These are phyloP conservation scores for Pelargonium citronellum DNA, from an alignment of 441 rosid genomes.

Conservation along the genomic window DNA sequence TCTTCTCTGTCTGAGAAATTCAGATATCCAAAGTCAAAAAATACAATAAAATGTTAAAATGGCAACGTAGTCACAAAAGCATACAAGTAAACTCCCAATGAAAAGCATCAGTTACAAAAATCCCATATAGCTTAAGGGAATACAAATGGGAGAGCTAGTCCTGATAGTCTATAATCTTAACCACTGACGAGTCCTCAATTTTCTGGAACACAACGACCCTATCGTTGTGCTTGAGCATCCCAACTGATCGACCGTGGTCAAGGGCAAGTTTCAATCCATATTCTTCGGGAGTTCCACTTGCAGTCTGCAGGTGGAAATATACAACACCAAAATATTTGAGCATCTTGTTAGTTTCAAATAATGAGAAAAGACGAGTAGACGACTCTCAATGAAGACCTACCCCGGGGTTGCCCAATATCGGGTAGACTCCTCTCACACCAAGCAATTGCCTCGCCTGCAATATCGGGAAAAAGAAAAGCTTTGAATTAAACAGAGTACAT, in stretches of 20 bases:
- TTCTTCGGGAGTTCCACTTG: slow-evolving; percentile 16
- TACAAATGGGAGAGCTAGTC: slow-evolving; percentile 11
- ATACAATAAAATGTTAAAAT: neutral
- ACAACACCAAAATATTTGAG: neutral
- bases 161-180: slow-evolving; percentile 20
- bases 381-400: slow-evolving; percentile 11
- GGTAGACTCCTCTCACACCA: slow-evolving; percentile 28
- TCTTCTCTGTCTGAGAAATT: neutral
- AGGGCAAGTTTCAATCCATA: slow-evolving; percentile 24
- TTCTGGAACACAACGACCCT: slow-evolving; percentile 27
- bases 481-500: neutral
- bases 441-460: slow-evolving; percentile 28
- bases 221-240: slow-evolving; percentile 20
- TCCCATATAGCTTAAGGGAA: neutral
- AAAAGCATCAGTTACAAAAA: neutral
- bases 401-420: slow-evolving; percentile 20
- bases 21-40: neutral
- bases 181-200: slow-evolving; percentile 24
- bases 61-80: neutral
- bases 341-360: neutral
- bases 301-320: slow-evolving; percentile 11
- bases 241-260: slow-evolving; percentile 20
- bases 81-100: neutral
- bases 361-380: neutral
- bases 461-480: neutral